phyloP scores from a whole-genome alignment of 2,329 filamentous ascomycete species.

The Epichloe uncinata region DNA sequence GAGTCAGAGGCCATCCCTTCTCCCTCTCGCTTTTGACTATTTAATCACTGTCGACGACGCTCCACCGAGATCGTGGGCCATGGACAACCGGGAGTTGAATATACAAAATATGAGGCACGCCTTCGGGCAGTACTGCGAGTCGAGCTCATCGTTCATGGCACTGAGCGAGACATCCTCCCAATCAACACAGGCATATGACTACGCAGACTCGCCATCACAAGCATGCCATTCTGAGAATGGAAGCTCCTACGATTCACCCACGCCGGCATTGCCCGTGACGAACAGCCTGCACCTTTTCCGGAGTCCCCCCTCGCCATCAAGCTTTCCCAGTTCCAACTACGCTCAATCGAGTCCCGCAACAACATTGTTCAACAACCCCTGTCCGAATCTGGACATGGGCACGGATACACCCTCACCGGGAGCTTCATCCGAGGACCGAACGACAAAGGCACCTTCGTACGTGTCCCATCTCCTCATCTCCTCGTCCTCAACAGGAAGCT shows the following conservation, averaged over 20 bases:
- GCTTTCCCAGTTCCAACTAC: slow-evolving; percentile 1
- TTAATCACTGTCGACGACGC: not conserved
- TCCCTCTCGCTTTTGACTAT: not conserved
- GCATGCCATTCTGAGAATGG: slow-evolving; percentile 2
- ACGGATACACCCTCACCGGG: slow-evolving; percentile 8
- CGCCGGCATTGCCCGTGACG: not conserved
- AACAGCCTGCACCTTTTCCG: not conserved
- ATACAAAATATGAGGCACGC: not conserved
- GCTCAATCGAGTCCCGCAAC: slow-evolving; percentile 5
- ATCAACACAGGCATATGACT: slow-evolving; percentile 1
- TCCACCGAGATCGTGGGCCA: not conserved
- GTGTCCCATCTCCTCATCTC: not conserved
- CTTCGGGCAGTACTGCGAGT: not conserved
- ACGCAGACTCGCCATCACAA: slow-evolving; percentile 1
- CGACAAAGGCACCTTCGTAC: slow-evolving; percentile 5
- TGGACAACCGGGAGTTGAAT: not conserved
- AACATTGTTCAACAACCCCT: slow-evolving; percentile 7
- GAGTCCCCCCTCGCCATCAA: slow-evolving; percentile 1
- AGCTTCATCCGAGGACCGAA: slow-evolving; percentile 6
- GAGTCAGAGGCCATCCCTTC: not conserved
- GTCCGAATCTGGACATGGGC: slow-evolving; percentile 9
- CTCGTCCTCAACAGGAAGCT: too few relatives aligned
- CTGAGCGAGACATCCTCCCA: slow-evolving; percentile 1
- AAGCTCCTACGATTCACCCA: not conserved
- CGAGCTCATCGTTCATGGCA: not conserved